Evolutionary conservation across 257 asterid genomes (phyloP).

Genomic region (Misopates orontium): DNA sequence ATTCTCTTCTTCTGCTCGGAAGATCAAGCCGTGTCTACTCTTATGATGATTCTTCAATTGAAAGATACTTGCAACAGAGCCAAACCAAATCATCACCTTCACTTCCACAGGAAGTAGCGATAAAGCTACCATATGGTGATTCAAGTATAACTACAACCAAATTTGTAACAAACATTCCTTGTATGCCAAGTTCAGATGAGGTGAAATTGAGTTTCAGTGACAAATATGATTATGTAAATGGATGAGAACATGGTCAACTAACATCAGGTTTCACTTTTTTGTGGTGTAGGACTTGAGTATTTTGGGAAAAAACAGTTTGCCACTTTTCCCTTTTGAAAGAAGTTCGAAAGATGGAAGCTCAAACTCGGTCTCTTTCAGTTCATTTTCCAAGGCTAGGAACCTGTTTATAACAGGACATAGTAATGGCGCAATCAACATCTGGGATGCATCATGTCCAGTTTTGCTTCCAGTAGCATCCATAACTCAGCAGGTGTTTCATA

Average conservation of each 20-base stretch:
- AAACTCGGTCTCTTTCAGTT: constrained; percentile 33
- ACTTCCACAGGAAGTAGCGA: constrained; percentile 62
- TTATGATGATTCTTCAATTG: constrained; percentile 66
- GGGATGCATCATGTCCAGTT: constrained; percentile 91
- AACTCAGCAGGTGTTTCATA: constrained; percentile 66
- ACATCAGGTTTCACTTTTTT: constrained; percentile 2
- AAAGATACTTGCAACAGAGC: constrained; percentile 68
- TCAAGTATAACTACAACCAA: constrained; percentile 67
- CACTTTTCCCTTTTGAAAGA: constrained; percentile 66
- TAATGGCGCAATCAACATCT: constrained; percentile 76
- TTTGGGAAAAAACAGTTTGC: constrained; percentile 50
- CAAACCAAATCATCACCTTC: constrained; percentile 80
- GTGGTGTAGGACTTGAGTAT: constrained; percentile 54
- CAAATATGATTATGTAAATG: constrained; percentile 5
- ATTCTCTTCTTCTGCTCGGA: constrained; percentile 68
- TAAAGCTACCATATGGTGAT: constrained; percentile 80
- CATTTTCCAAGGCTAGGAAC: constrained; percentile 71
- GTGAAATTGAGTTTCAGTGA: constrained; percentile 35
- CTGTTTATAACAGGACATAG: constrained; percentile 75
- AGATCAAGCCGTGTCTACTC: constrained; percentile 61
- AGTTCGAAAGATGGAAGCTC: constrained; percentile 65
- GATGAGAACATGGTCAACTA: constrained; percentile 7
- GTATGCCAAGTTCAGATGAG: constrained; percentile 54
- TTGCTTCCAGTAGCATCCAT: constrained; percentile 62
- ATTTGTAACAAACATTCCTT: constrained; percentile 56